phyloP scores from a whole-genome alignment of 2,329 filamentous ascomycete genomes.

The Pseudocercospora musae region DNA sequence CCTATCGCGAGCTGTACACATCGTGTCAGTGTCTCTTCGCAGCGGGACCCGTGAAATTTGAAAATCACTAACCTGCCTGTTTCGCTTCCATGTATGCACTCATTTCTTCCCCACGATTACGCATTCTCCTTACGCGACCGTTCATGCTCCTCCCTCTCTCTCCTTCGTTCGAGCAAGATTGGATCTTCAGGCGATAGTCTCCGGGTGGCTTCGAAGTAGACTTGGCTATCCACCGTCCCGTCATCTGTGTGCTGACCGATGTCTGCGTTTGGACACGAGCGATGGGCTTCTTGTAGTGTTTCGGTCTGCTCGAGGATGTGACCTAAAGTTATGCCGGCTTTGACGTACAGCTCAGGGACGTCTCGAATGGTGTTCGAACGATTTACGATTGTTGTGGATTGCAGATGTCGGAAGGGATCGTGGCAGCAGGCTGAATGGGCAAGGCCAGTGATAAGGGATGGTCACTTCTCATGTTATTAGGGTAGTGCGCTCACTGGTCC shows the following conservation, averaged over 20 bases:
- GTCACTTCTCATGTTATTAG: neutral
- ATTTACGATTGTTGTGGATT: neutral
- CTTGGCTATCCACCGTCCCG: slow-evolving; percentile 1
- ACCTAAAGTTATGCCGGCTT: slow-evolving; percentile 15
- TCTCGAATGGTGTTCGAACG: neutral
- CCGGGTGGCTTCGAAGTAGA: slow-evolving; percentile 5
- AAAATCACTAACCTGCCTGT: neutral
- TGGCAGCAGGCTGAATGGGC: slow-evolving; percentile 4
- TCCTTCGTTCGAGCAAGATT: neutral
- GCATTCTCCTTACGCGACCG: neutral
- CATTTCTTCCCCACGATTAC: neutral
- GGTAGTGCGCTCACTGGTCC: too few relatives aligned
- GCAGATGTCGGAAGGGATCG: neutral
- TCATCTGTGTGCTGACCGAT: slow-evolving; percentile 6
- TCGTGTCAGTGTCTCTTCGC: too few relatives aligned
- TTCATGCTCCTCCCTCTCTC: neutral
- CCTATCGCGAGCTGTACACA: neutral
- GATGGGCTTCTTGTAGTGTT: slow-evolving; percentile 4
- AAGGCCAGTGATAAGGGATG: neutral
- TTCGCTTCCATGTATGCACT: neutral
- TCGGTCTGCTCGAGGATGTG: slow-evolving; percentile 10
- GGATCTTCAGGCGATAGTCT: neutral
- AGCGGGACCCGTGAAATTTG: neutral
- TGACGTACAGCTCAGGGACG: neutral
- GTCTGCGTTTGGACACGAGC: slow-evolving; percentile 8